Evolutionary conservation across 2,329 filamentous ascomycete species (phyloP), one percentile per base, ranked within the genome.

Genomic region (Alternaria tenuissima): DNA sequence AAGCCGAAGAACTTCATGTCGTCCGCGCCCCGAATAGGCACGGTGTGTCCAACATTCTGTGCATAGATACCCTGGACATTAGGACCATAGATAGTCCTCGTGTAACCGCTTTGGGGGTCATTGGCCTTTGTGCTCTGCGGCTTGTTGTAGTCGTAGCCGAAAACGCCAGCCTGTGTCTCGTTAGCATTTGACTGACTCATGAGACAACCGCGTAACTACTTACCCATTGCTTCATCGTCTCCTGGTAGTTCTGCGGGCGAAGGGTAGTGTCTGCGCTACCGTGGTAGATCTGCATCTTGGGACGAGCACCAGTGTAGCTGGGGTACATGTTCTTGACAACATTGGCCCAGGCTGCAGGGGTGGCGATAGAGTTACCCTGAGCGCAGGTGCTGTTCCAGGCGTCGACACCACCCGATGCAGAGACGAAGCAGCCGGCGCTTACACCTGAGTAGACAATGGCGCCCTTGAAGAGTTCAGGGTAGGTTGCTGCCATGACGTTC

Each of bases 201-300:
- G 16, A 8, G 11, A 30, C 2, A 4, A 4, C 18, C 0, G 20
- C n/a, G 7, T 26, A 1, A 43, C 9, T 7, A 61, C 58, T 49
- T 28, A 61, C 59, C 72, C 72, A 75, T 55, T 78, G 65, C 61
- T 77, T 77, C 62, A 73, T 73, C 3, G 83, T 83, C 78, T 88
- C 87, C 44, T 85, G 74, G 71, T 86, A 87, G 75, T 87, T 88
- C 63, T 82, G 79, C 4, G 82, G 82, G 53, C 77, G 76, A 14
- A 88, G 77, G 1, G 81, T 85, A 4, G 73, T 73, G 68, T 88
- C 86, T 1, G 74, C 75, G 43, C 80, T 81, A 51, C 86, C 86
- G 69, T 88, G 86, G 75, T 85, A 88, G 67, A 88, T 81, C 69
- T 86, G 84, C 82, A 88, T 85, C 63, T 80, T 82, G 3, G 86